These are phyloP conservation scores for Sporothrix luriei DNA, from an alignment of 2,329 filamentous ascomycete genomes.

Conservation along the genomic window DNA sequence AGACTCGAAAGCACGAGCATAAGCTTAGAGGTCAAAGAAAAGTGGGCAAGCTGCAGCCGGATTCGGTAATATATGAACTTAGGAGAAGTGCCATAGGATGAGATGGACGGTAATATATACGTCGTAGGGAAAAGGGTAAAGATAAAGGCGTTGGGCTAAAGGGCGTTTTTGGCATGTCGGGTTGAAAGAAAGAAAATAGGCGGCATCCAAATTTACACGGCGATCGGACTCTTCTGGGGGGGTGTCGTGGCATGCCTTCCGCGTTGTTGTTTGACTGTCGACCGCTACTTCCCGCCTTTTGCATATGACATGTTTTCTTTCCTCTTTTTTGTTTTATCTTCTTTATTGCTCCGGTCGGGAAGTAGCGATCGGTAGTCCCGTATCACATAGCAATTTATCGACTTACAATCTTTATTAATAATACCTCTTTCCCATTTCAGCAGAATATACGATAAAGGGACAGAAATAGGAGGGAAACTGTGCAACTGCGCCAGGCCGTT, in stretches of 20 bases:
- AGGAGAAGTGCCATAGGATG: not conserved
- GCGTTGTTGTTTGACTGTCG: constrained; percentile 11
- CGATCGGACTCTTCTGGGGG: not conserved
- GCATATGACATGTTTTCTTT: constrained; percentile 5
- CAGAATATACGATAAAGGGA: constrained; percentile 2
- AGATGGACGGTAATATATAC: not conserved
- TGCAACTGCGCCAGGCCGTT: constrained; percentile 26
- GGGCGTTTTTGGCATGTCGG: constrained; percentile 5
- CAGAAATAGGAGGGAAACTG: not conserved
- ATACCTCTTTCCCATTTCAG: not conserved
- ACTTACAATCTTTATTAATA: not conserved
- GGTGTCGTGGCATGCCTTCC: constrained; percentile 20
- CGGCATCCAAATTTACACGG: constrained; percentile 1
- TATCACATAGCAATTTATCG: not conserved
- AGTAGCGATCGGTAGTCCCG: constrained; percentile 12
- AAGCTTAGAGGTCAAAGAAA: not conserved
- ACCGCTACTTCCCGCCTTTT: constrained; percentile 21
- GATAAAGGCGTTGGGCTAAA: constrained; percentile 15
- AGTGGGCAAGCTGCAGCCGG: not conserved
- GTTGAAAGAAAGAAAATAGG: not conserved
- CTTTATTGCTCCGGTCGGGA: not conserved
- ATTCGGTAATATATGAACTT: constrained; percentile 1
- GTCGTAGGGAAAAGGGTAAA: not conserved
- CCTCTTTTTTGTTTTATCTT: not conserved
- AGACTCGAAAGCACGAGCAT: not conserved